phyloP scores from a whole-genome alignment of 257 asterid species.

The Solanum dulcamara region DNA sequence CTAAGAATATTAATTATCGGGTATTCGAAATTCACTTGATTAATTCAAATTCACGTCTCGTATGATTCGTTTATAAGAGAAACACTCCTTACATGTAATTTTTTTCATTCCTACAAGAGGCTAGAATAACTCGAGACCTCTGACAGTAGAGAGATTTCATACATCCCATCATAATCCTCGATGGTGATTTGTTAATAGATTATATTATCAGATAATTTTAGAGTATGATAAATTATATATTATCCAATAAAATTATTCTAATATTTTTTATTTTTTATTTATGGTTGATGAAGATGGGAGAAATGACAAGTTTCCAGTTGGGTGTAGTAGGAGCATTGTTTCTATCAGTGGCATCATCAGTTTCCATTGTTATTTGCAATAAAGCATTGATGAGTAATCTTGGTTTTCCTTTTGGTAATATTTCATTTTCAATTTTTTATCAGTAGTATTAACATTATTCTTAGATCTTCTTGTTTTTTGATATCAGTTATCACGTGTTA shows the following conservation, averaged over 20 bases:
- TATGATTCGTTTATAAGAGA: neutral
- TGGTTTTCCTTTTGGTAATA: conserved; percentile 71
- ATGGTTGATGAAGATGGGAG: conserved; percentile 47
- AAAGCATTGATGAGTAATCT: conserved; percentile 91
- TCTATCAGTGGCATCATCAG: conserved; percentile 86
- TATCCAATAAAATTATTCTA: neutral
- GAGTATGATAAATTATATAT: neutral
- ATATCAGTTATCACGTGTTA: neutral
- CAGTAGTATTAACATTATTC: neutral
- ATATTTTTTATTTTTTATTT: neutral
- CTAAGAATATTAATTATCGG: neutral
- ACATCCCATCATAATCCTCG: neutral
- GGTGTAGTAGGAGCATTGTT: conserved; percentile 77
- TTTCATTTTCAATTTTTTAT: neutral
- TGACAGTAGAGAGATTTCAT: neutral
- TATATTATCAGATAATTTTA: neutral
- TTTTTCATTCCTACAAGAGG: neutral
- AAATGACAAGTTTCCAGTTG: conserved; percentile 56
- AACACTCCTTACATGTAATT: neutral
- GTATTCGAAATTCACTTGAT: neutral
- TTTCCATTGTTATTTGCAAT: conserved; percentile 84
- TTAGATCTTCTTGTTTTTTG: neutral
- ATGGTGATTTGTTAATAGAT: neutral
- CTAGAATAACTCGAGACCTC: neutral
- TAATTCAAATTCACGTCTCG: neutral